Conservation (phyloP, 2,329 filamentous ascomycete species). For the Nigrospora sphaerica region DNA sequence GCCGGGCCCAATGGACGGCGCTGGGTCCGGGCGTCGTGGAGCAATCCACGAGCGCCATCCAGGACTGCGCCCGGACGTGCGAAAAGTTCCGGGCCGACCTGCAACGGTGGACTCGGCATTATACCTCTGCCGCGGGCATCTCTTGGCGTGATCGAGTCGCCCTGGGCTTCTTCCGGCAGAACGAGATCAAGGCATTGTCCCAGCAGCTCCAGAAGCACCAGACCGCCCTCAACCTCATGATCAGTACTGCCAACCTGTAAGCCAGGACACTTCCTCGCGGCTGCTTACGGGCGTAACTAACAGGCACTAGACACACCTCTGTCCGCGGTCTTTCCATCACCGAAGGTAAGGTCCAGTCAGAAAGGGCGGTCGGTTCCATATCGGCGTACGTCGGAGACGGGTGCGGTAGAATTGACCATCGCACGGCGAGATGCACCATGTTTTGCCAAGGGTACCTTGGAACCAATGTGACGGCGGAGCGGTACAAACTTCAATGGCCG, state of each 20-base stretch:
- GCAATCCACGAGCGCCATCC: background rate
- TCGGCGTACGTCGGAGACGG: too few species aligned
- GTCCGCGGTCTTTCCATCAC: background rate
- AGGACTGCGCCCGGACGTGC: background rate
- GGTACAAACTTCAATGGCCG: too few species aligned
- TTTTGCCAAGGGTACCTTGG: too few species aligned
- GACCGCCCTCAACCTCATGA: background rate
- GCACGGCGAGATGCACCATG: too few species aligned
- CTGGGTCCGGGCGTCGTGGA: background rate
- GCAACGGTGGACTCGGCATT: background rate
- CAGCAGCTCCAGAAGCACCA: background rate
- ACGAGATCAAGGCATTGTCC: background rate
- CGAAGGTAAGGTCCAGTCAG: background rate
- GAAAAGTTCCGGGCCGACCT: background rate
- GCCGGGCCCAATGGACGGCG: background rate
- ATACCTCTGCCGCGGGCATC: background rate
- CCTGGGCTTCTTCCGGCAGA: background rate
- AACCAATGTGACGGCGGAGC: too few species aligned
- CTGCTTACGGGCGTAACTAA: too few species aligned
- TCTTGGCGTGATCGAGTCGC: background rate
- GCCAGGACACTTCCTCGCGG: background rate
- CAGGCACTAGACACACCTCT: background rate
- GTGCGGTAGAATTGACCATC: too few species aligned
- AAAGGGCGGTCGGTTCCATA: too few species aligned
- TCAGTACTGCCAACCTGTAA: background rate